A percentile compares a stretch with the other conserved stretches of the same genome.
phyloP scores from a whole-genome alignment of 306 rosid genomes.

The Prunus mume region DNA sequence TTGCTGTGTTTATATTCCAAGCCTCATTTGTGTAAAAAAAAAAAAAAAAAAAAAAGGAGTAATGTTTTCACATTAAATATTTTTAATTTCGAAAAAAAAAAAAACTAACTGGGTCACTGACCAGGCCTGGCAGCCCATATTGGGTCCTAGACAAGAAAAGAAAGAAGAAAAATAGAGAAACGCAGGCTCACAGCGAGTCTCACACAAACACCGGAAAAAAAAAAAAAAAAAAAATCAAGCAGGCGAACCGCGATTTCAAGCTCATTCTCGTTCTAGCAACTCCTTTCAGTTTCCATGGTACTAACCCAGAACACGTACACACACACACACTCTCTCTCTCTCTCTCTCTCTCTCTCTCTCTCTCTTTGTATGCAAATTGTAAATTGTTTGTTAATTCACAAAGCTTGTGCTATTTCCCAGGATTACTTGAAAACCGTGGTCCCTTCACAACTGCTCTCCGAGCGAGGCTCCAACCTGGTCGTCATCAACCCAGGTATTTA shows the following conservation, averaged over 20 bases:
- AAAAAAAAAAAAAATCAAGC: background rate
- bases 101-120: background rate
- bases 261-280: background rate
- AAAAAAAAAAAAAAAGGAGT: too few species aligned
- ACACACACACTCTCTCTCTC: background rate
- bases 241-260: background rate
- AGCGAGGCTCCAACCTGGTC: constrained; percentile 89
- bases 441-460: constrained; percentile 81
- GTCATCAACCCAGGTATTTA: constrained; percentile 80
- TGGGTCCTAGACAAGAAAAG: background rate
- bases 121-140: background rate
- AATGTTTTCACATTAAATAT: too few species aligned
- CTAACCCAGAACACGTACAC: background rate
- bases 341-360: background rate
- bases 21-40: too few species aligned
- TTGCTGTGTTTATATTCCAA: too few species aligned
- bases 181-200: background rate
- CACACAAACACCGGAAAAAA: background rate
- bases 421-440: constrained; percentile 91
- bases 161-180: background rate
- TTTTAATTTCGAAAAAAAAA: too few species aligned
- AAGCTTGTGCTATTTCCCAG: constrained; percentile 36
- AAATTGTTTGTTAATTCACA: background rate
- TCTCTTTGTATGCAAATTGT: background rate
- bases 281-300: constrained; percentile 16